Evolutionary conservation across 2,329 filamentous ascomycete genomes (phyloP), one percentile per base, ranked within the genome.

Genomic region (Cladosporium phlei): DNA sequence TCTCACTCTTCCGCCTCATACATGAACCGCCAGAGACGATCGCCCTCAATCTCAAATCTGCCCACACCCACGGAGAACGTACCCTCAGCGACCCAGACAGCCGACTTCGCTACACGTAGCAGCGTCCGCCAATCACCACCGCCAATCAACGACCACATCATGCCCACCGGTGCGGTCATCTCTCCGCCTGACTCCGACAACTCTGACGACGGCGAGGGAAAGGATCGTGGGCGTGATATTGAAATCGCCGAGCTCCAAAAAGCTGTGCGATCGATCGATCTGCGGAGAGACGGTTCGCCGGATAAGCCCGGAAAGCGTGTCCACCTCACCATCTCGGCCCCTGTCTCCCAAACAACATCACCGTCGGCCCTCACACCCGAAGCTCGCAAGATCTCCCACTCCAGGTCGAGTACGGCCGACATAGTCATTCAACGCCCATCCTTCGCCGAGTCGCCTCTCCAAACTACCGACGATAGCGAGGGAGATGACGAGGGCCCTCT

Each of bases 121-220:
- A 87, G 81, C 68, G 72, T 94, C 52, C 81, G 87, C 58, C 86
- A 90, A 66, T 94, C 89, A 38, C 88, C 88, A 12, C 84, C 87
- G n/a, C 87, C 88, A 14, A 69, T 88, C 53, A 87, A 82, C 53
- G 82, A 88, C 69, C 77, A 80, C 50, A 72, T 79, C 53, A 93
- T 95, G 66, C 88, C 89, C 32, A 80, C 81, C 52, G 88, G 88
- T 51, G 89, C 88, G 53, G 80, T 95, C 57, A 86, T 95, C 49
- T 96, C 91, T 0, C 91, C 91, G 27, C 91, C 91, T 8, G 91
- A 96, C 59, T 95, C 90, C 25, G 78, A 79, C 29, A 86, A 84
- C 55, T 90, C 84, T 20, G 89, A 90, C 66, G 90, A 95, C 63
- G 88, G 95, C 56, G 56, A 69, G 64, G 49, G 66, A 63, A 46